These are phyloP conservation scores for Rubus idaeus DNA, from an alignment of 306 rosid species.

Conservation along the genomic window DNA sequence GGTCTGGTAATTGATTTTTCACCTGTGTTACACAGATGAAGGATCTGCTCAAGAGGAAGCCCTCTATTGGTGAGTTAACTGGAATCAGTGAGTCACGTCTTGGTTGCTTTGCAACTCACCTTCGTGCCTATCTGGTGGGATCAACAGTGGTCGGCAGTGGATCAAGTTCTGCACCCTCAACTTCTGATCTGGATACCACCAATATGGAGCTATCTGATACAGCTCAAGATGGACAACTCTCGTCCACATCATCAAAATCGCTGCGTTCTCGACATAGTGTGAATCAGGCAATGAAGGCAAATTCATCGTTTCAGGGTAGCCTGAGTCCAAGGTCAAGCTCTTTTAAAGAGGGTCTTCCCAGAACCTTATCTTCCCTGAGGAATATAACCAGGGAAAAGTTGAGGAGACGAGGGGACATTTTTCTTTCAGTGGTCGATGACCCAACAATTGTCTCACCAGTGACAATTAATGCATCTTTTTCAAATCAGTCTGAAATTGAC, in stretches of 20 bases:
- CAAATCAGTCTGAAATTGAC: conserved; percentile 38
- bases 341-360: conserved; percentile 80
- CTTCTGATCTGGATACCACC: conserved; percentile 26
- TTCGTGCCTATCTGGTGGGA: conserved; percentile 85
- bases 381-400: conserved; percentile 70
- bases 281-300: conserved; percentile 58
- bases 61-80: conserved; percentile 82
- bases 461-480: conserved; percentile 29
- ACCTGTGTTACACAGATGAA: conserved; percentile 61
- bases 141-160: conserved; percentile 42
- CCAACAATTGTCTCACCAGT: conserved; percentile 36
- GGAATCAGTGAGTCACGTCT: conserved; percentile 91
- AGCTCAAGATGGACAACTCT: conserved; percentile 43
- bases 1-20: conserved; percentile 5
- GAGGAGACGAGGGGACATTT: conserved; percentile 61
- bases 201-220: conserved; percentile 31
- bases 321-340: conserved; percentile 87
- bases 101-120: conserved; percentile 86
- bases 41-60: conserved; percentile 73
- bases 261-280: conserved; percentile 61
- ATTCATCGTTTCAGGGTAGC: conserved; percentile 63
- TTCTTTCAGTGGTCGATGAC: conserved; percentile 42
- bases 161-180: conserved; percentile 36
- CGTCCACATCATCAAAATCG: conserved; percentile 53
- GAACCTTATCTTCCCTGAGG: conserved; percentile 58